Conservation (phyloP, 2,329 filamentous ascomycete genomes). For the Pestalotiopsis fici region DNA sequence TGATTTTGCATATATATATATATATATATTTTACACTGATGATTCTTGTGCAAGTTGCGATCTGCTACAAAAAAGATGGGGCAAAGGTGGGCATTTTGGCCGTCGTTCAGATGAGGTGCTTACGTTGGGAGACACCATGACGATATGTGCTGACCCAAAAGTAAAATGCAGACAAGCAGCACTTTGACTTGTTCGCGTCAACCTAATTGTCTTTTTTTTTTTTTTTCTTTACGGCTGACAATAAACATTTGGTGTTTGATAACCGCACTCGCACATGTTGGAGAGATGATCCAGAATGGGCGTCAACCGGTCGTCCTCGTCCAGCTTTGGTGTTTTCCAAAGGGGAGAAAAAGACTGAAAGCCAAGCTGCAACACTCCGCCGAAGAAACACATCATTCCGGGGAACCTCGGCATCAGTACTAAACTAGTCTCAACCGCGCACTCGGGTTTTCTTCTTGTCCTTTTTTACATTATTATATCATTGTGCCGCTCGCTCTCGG, state of each 20-base stretch:
- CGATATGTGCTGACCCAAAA: background rate
- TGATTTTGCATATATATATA: no score
- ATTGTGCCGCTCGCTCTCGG: background rate
- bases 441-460: no score
- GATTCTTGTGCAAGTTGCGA: background rate
- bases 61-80: background rate
- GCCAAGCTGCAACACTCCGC: no score
- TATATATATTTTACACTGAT: no score
- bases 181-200: background rate
- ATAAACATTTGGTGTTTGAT: background rate
- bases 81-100: background rate
- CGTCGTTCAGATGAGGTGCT: background rate
- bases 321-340: conserved; percentile 56
- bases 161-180: background rate
- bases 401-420: no score
- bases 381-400: no score
- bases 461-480: background rate
- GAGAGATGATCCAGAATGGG: conserved; percentile 76
- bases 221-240: background rate
- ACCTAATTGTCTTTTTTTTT: background rate
- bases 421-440: no score
- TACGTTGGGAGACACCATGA: background rate
- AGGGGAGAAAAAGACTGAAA: no score
- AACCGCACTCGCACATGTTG: no score
- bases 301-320: conserved; percentile 90